Conservation (phyloP, 257 asterid genomes). For the Nicotiana otophora region DNA sequence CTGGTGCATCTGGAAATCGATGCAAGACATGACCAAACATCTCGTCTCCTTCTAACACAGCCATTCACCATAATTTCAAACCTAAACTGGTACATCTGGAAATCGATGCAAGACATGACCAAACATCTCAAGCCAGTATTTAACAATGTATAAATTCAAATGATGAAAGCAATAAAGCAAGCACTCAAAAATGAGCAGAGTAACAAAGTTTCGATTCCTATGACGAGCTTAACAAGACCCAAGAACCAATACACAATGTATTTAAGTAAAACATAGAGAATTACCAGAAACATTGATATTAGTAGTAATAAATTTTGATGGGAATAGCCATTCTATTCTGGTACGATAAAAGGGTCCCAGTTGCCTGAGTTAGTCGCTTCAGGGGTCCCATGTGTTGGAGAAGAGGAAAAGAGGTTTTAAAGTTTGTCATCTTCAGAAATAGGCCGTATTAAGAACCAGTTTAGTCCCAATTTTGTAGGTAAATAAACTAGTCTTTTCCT, state of each 20-base stretch:
- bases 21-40: too few relatives aligned
- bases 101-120: too few relatives aligned
- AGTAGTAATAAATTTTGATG: neutral
- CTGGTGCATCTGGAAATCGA: too few relatives aligned
- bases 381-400: constrained; percentile 18
- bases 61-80: too few relatives aligned
- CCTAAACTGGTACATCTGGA: too few relatives aligned
- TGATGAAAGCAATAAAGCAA: neutral
- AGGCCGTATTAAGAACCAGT: neutral
- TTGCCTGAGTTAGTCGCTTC: neutral
- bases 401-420: neutral
- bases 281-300: constrained; percentile 24
- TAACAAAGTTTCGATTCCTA: constrained; percentile 7
- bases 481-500: too few relatives aligned
- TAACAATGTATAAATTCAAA: neutral
- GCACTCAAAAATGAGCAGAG: constrained; percentile 11
- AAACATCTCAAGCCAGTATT: too few relatives aligned
- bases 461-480: neutral
- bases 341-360: neutral
- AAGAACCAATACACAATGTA: constrained; percentile 28
- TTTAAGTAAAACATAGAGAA: constrained; percentile 22
- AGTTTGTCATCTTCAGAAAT: neutral
- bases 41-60: too few relatives aligned
- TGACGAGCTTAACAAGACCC: constrained; percentile 10
- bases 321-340: neutral